Percentiles rank a stretch among this genome's conserved stretches.
phyloP scores from a whole-genome alignment of 1,139 yeast genomes.

The Taiozyma sp. region DNA sequence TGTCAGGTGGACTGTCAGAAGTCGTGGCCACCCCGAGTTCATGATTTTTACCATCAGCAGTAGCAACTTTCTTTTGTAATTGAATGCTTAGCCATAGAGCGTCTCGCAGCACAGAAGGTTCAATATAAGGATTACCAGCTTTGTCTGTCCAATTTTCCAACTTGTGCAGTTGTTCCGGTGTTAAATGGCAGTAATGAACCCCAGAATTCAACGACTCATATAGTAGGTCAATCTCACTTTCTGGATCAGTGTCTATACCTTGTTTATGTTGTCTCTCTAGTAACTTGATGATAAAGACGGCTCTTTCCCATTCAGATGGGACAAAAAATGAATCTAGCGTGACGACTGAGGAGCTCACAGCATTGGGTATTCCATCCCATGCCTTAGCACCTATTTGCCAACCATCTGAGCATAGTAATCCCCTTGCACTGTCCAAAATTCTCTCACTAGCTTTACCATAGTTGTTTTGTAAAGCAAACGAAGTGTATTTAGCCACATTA shows the following conservation, averaged over 20 bases:
- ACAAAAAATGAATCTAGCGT: slow-evolving; percentile 46
- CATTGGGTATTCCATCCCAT: slow-evolving; percentile 43
- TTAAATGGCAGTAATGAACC: slow-evolving; percentile 42
- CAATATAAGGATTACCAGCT: slow-evolving; percentile 32
- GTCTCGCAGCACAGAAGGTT: slow-evolving; percentile 33
- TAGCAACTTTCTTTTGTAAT: slow-evolving; percentile 32
- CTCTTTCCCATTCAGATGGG: slow-evolving; percentile 49
- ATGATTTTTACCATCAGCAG: slow-evolving; percentile 10
- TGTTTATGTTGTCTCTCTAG: slow-evolving; percentile 29
- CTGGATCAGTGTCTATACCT: background rate
- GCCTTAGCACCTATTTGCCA: slow-evolving; percentile 37
- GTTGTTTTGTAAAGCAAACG: slow-evolving; percentile 37
- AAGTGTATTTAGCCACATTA: slow-evolving; percentile 33
- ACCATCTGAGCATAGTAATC: slow-evolving; percentile 41
- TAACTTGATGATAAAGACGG: slow-evolving; percentile 37
- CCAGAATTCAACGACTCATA: slow-evolving; percentile 31
- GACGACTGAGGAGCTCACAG: slow-evolving; percentile 38
- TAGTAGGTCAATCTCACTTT: slow-evolving; percentile 5
- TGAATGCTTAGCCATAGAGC: slow-evolving; percentile 45
- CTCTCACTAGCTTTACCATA: slow-evolving; percentile 42
- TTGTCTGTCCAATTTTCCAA: slow-evolving; percentile 35
- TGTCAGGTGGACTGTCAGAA: slow-evolving; percentile 23
- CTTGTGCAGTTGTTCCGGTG: slow-evolving; percentile 39
- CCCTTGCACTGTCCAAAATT: slow-evolving; percentile 41
- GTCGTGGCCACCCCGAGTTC: slow-evolving; percentile 24